Evolutionary conservation across 106 monocot genomes (phyloP).

Genomic region (Hemerocallis citrina): DNA sequence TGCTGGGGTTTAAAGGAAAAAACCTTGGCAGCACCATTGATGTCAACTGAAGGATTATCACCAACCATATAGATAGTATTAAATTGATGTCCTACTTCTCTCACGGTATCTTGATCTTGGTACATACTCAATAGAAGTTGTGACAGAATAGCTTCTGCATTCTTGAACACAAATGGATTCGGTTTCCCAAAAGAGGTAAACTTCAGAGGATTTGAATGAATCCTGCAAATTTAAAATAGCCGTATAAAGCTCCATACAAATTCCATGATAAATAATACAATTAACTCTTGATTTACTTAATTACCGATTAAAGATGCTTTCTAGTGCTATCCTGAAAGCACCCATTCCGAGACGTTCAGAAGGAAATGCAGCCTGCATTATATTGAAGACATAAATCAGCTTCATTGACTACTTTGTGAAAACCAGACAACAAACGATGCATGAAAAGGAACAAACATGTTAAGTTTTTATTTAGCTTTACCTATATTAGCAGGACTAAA

Average conservation of each 20-base stretch:
- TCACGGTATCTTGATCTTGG: not conserved
- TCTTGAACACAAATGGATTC: conserved; percentile 82
- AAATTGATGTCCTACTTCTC: conserved; percentile 22
- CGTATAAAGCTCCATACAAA: conserved; percentile 1
- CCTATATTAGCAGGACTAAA: not conserved
- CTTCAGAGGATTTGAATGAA: conserved; percentile 39
- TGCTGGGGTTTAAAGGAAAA: conserved; percentile 2
- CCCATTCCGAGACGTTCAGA: conserved; percentile 96
- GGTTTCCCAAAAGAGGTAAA: conserved; percentile 92
- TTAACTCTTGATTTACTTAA: not conserved
- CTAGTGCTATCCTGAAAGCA: conserved; percentile 90
- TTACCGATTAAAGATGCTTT: conserved; percentile 84
- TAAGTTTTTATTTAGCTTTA: not conserved
- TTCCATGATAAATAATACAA: conserved; percentile 6
- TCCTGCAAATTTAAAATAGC: conserved; percentile 30
- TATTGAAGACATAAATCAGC: conserved; percentile 10
- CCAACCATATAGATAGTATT: conserved; percentile 91
- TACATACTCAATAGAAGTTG: conserved; percentile 30
- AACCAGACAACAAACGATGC: not conserved
- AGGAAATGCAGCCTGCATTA: conserved; percentile 73
- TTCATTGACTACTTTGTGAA: not conserved
- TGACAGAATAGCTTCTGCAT: conserved; percentile 56
- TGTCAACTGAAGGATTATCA: conserved; percentile 91
- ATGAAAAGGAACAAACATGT: not conserved
- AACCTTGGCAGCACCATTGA: conserved; percentile 82